Evolutionary conservation across 352 stramenopile species (phyloP).

Genomic region (Phytopythium oedochilum): DNA sequence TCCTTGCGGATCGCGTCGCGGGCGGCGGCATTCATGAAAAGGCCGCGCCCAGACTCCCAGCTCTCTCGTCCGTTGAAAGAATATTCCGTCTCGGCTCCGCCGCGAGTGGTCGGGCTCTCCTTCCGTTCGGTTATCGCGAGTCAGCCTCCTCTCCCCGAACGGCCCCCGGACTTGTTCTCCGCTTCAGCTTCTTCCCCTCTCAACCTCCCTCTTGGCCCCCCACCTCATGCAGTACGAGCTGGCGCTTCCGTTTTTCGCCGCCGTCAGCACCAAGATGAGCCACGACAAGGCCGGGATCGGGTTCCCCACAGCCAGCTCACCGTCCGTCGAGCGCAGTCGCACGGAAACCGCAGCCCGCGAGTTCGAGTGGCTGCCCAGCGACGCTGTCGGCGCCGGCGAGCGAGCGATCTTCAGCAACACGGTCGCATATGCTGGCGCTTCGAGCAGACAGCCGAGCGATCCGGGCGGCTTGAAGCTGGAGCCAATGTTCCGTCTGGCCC

Average conservation of each 20-base stretch:
- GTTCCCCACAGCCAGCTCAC: neutral
- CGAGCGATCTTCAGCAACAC: neutral
- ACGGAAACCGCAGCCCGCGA: conserved; percentile 1
- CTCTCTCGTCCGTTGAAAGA: conserved; percentile 1
- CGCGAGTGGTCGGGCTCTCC: neutral
- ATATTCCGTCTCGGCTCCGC: conserved; percentile 1
- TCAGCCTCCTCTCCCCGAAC: neutral
- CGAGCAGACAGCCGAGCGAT: neutral
- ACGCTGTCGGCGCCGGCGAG: neutral
- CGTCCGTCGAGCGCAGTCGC: neutral
- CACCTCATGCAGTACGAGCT: conserved; percentile 3
- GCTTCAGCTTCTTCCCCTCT: neutral
- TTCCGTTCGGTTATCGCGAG: neutral
- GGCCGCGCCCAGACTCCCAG: neutral
- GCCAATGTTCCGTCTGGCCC: neutral
- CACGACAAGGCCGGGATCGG: neutral
- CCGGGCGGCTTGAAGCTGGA: neutral
- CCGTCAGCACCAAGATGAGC: neutral
- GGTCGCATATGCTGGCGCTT: neutral
- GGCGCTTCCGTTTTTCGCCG: conserved; percentile 1
- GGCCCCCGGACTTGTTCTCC: neutral
- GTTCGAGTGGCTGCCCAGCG: neutral
- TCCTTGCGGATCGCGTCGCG: neutral
- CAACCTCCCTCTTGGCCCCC: neutral
- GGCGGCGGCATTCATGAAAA: conserved; percentile 6